Percentiles rank a stretch among this genome's conserved stretches.
phyloP scores from a whole-genome alignment of 768 basidiomycete species.

The Hygrophorus pudorinus region DNA sequence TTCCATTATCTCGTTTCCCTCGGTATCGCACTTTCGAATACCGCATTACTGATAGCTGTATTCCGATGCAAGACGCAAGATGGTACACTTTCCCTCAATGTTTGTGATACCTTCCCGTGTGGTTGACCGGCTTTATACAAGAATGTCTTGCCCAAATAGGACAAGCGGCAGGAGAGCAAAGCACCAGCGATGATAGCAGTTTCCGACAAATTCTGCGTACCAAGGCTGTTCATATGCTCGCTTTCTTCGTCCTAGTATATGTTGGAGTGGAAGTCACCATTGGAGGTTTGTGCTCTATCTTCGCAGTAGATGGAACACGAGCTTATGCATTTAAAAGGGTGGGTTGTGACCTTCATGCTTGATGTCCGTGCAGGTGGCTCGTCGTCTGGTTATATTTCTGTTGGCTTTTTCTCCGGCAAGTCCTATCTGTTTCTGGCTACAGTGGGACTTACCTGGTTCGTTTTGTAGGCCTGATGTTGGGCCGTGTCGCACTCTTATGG shows the following conservation, averaged over 20 bases:
- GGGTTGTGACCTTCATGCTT: constrained; percentile 58
- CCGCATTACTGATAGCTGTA: constrained; percentile 37
- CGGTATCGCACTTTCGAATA: constrained; percentile 38
- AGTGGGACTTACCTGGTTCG: background rate
- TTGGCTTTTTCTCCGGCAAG: constrained; percentile 47
- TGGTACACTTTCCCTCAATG: constrained; percentile 25
- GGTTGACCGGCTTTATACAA: constrained; percentile 13
- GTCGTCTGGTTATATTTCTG: constrained; percentile 45
- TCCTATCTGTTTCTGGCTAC: background rate
- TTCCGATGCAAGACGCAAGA: constrained; percentile 69
- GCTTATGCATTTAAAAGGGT: constrained; percentile 28
- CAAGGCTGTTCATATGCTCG: constrained; percentile 50
- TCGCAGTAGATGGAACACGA: background rate
- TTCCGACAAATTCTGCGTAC: constrained; percentile 42
- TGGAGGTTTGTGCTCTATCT: constrained; percentile 24
- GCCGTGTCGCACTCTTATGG: constrained; percentile 47
- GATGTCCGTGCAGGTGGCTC: constrained; percentile 33
- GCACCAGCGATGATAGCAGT: constrained; percentile 25
- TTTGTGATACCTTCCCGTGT: background rate
- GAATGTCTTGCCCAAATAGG: constrained; percentile 49
- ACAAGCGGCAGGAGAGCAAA: constrained; percentile 29
- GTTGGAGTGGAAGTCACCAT: constrained; percentile 61
- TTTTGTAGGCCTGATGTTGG: constrained; percentile 40
- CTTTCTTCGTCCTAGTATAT: constrained; percentile 56
- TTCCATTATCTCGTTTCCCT: constrained; percentile 63